These are phyloP conservation scores for Mentha longifolia DNA, from an alignment of 257 asterid species.

Conservation along the genomic window DNA sequence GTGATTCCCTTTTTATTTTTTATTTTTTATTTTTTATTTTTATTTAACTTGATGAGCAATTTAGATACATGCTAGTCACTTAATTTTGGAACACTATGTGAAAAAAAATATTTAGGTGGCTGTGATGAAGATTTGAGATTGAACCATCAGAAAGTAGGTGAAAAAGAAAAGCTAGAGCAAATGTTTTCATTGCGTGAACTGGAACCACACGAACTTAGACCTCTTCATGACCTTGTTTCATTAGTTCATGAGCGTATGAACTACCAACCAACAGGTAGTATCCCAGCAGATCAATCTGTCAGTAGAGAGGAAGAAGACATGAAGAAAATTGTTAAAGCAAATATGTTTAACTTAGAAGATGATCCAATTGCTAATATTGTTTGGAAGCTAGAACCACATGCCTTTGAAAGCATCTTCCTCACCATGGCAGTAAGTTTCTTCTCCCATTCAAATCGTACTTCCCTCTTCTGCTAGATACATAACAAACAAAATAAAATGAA, in stretches of 20 bases:
- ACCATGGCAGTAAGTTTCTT: constrained; percentile 77
- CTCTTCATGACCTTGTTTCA: constrained; percentile 75
- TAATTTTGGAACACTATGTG: constrained; percentile 30
- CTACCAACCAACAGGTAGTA: constrained; percentile 45
- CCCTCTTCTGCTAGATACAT: constrained; percentile 16
- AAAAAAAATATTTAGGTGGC: constrained; percentile 39
- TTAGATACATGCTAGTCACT: constrained; percentile 23
- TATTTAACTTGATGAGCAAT: constrained; percentile 23
- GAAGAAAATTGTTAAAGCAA: constrained; percentile 33
- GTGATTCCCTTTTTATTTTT: constrained; percentile 18
- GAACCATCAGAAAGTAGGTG: constrained; percentile 40
- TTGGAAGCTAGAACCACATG: constrained; percentile 75
- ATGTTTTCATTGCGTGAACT: constrained; percentile 54
- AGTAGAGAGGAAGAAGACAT: constrained; percentile 43
- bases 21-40: too few relatives aligned
- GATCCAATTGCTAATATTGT: constrained; percentile 74
- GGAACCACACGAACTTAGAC: constrained; percentile 58
- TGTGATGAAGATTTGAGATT: constrained; percentile 37
- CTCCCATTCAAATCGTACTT: constrained; percentile 15
- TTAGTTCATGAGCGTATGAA: constrained; percentile 66
- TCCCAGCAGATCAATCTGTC: constrained; percentile 40
- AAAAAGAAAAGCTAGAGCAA: constrained; percentile 44
- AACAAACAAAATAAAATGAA: constrained; percentile 2
- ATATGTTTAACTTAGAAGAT: constrained; percentile 55
- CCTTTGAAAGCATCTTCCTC: constrained; percentile 64